These are phyloP conservation scores for Garcia nutans DNA, from an alignment of 345 rosid species.

Conservation along the genomic window DNA sequence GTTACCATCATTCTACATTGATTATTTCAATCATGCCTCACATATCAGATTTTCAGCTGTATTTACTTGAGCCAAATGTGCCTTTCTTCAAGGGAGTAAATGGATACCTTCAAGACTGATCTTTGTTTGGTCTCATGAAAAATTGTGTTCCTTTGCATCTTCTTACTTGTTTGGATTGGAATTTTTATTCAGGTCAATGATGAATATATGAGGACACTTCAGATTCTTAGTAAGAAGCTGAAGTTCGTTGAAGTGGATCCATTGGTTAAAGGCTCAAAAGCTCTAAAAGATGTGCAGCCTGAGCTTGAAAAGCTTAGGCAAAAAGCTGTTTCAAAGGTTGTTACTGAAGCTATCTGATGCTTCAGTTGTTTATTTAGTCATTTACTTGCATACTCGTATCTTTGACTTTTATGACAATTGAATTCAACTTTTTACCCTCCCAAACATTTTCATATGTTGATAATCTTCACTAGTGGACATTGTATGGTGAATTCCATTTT, in stretches of 20 bases:
- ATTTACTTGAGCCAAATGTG: neutral
- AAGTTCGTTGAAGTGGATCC: conserved; percentile 77
- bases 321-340: conserved; percentile 93
- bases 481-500: neutral
- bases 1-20: neutral
- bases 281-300: conserved; percentile 92
- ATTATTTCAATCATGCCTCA: neutral
- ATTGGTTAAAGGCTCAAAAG: conserved; percentile 76
- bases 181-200: conserved; percentile 73
- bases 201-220: conserved; percentile 84
- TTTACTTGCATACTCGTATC: neutral
- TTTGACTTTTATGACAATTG: neutral
- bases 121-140: conserved; percentile 1
- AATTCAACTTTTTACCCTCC: neutral
- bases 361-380: conserved; percentile 1
- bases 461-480: neutral
- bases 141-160: conserved; percentile 14
- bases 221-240: conserved; percentile 89
- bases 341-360: conserved; percentile 8
- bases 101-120: neutral
- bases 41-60: neutral
- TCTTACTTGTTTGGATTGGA: conserved; percentile 25
- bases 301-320: conserved; percentile 97
- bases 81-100: neutral
- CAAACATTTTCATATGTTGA: neutral